Evolutionary conservation across 2,329 filamentous ascomycete genomes (phyloP).

Genomic region (Penicillium capsulatum): DNA sequence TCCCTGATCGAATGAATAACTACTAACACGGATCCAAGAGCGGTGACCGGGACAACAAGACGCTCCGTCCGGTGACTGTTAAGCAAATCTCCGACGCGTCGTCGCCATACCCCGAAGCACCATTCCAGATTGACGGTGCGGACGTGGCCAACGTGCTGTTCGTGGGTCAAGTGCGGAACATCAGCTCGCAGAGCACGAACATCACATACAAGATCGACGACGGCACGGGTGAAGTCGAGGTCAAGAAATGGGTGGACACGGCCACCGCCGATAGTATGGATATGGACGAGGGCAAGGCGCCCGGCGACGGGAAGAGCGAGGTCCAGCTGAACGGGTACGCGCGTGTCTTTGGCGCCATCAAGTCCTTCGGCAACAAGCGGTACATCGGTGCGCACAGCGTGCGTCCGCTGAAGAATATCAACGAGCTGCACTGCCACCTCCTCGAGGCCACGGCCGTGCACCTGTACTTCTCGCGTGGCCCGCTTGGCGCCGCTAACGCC

Average conservation of each 20-base stretch:
- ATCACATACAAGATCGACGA: constrained; percentile 92
- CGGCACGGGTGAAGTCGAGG: constrained; percentile 87
- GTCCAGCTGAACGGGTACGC: constrained; percentile 74
- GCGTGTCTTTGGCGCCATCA: constrained; percentile 79
- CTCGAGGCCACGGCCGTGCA: constrained; percentile 88
- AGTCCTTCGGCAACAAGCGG: constrained; percentile 76
- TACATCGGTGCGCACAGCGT: constrained; percentile 78
- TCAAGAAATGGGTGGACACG: constrained; percentile 49
- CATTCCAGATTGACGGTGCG: constrained; percentile 77
- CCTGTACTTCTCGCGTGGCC: constrained; percentile 72
- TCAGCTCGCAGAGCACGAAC: constrained; percentile 83
- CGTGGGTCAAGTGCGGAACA: constrained; percentile 83
- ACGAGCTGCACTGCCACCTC: constrained; percentile 89
- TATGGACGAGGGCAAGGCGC: constrained; percentile 37
- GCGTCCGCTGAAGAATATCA: constrained; percentile 74
- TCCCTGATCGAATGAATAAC: background rate
- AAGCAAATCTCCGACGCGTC: constrained; percentile 86
- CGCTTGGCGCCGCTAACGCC: constrained; percentile 43
- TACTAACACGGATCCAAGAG: constrained; percentile 4
- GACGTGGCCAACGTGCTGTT: constrained; percentile 75
- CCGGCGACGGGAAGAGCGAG: constrained; percentile 49
- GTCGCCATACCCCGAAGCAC: constrained; percentile 67
- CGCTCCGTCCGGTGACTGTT: constrained; percentile 87
- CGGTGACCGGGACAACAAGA: constrained; percentile 66
- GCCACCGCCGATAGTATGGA: constrained; percentile 44